Percentiles rank a stretch among this genome's conserved stretches.
Conservation (phyloP, 257 asterid genomes). For the Schizonepeta tenuifolia region DNA sequence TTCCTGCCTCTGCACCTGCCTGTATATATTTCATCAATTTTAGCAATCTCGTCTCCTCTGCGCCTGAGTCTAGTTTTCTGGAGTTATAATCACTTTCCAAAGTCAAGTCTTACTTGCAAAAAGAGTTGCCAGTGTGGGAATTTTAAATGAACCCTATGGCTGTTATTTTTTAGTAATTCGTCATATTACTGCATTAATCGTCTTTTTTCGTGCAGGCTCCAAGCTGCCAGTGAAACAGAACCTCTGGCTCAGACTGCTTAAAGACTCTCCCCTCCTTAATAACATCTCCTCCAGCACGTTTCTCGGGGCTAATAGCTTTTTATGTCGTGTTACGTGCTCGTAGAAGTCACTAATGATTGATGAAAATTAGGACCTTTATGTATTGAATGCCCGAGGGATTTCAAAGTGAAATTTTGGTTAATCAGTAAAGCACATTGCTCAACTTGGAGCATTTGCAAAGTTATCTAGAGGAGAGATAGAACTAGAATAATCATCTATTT, state of each 20-base stretch:
- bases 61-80: neutral
- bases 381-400: neutral
- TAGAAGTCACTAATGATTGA: neutral
- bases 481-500: conserved; percentile 29
- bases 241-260: conserved; percentile 63
- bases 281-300: neutral
- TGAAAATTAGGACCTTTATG: neutral
- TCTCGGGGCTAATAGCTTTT: conserved; percentile 6
- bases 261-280: conserved; percentile 16
- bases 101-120: too few species aligned
- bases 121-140: too few species aligned
- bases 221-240: conserved; percentile 54
- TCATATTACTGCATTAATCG: conserved; percentile 12
- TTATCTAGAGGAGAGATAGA: neutral
- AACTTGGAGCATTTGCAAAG: conserved; percentile 4
- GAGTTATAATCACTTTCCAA: neutral
- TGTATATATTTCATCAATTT: neutral
- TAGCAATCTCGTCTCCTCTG: neutral
- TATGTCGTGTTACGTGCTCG: neutral
- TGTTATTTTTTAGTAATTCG: neutral
- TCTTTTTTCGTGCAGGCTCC: conserved; percentile 54
- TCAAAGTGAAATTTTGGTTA: conserved; percentile 2
- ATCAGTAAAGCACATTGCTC: neutral
- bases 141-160: neutral
- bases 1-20: neutral